Base-by-base conservation (phyloP, 768 basidiomycete species). In the Mycena alexandri region DNA sequence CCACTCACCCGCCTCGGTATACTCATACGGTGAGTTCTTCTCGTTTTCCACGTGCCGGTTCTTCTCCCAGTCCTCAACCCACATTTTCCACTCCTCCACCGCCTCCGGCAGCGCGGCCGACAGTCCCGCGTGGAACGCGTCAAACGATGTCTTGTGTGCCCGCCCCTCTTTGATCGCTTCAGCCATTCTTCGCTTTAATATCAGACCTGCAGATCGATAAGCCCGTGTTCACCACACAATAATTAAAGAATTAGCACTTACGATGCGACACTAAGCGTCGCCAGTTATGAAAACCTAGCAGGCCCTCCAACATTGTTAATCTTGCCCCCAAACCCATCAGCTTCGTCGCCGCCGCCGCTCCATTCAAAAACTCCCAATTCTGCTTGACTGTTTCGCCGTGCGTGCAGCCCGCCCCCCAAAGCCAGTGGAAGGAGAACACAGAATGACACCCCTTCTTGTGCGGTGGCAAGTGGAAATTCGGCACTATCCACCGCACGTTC, bases 371-470 rank as follows among this genome's bases (percentile, higher is more conserved):
- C 0, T 71, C 51, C 75, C 75, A 76, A 17, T 54, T 62, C 9
- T 72, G 50, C 56, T 76, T 75, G 17, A 72, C 66, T 2, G 41
- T 63, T 47, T 76, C 75, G 0, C 75, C 75, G 53, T 76, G 68
- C 3, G 70, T 74, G 1, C 70, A 43, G 14, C 71, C 75, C n/a
- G 54, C 65, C 0, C 68, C 68, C 34, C 48, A 33, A 41, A 72
- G 12, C 14, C 13, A 52, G 41, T 61, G 47, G 36, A 61, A 61
- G 6, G 34, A 51, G 50, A 50, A 61, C 17, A 34, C 17, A 12
- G 54, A 52, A 36, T 70, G 64, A 50, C 75, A 75, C 1, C 63
- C 53, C 12, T 34, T n/a, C 24, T 63, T 54, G 53, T 75, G 75
- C 4, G 58, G 60, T 8, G 54, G 53, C 0, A 72, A 42, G 43